Percentiles rank a stretch among this genome's conserved stretches.
Conservation (phyloP, 129 eudicot species). For the Daucus carota region DNA sequence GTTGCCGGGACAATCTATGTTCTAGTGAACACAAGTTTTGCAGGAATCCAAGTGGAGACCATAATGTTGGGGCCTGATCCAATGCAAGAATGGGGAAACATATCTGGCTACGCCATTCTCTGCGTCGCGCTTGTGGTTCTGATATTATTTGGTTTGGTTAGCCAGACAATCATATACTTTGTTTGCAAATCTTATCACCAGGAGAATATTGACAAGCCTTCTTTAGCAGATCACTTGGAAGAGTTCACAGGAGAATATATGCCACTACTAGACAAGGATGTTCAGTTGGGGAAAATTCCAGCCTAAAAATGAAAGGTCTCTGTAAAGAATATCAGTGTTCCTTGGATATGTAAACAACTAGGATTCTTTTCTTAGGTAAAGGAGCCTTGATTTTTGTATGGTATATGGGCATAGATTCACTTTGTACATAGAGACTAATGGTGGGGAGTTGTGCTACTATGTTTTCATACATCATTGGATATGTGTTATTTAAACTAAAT, state of each 20-base stretch:
- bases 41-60: constrained; percentile 23
- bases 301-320: not conserved
- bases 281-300: constrained; percentile 26
- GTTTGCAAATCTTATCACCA: constrained; percentile 54
- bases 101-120: constrained; percentile 15
- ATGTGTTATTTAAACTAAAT: no score
- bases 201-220: constrained; percentile 48
- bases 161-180: constrained; percentile 39
- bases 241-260: constrained; percentile 46
- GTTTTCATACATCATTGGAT: no score
- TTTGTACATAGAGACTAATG: no score
- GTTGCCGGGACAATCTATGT: constrained; percentile 17
- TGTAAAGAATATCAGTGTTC: not conserved
- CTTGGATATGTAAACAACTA: not conserved
- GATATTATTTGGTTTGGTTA: constrained; percentile 29
- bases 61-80: constrained; percentile 17
- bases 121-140: constrained; percentile 25
- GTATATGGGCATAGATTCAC: not conserved
- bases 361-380: not conserved
- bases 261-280: constrained; percentile 33
- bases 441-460: no score
- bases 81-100: constrained; percentile 9
- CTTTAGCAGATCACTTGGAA: constrained; percentile 50
- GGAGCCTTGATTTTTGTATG: not conserved
- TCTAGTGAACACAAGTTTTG: constrained; percentile 28